These are phyloP conservation scores for Boeremia exigua DNA, from an alignment of 2,329 filamentous ascomycete genomes.

Conservation along the genomic window DNA sequence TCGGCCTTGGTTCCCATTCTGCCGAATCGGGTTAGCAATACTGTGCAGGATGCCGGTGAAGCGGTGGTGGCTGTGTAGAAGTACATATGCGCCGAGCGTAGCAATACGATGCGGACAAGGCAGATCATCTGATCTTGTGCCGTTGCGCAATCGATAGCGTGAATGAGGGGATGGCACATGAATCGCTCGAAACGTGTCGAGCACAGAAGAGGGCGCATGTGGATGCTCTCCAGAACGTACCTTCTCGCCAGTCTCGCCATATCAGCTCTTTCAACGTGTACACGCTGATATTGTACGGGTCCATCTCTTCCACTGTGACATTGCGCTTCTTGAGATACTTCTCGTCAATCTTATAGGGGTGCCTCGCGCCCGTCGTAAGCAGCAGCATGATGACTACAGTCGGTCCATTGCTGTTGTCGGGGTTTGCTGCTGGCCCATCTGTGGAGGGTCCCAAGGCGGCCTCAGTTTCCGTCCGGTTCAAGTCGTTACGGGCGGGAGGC, in stretches of 20 bases:
- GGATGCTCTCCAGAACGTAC: conserved; percentile 44
- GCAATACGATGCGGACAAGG: conserved; percentile 1
- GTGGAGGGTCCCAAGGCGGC: conserved; percentile 55
- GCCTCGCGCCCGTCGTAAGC: conserved; percentile 79
- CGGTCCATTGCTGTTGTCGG: conserved; percentile 48
- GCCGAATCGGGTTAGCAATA: conserved; percentile 31
- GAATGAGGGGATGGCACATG: neutral
- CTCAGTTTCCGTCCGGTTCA: conserved; percentile 51
- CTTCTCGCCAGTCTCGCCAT: conserved; percentile 86
- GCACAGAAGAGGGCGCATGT: neutral
- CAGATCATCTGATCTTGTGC: conserved; percentile 11
- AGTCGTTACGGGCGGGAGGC: conserved; percentile 32
- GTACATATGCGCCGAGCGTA: conserved; percentile 2
- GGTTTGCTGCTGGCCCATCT: conserved; percentile 50
- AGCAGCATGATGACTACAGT: conserved; percentile 80
- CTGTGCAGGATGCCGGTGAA: conserved; percentile 4
- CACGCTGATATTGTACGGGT: conserved; percentile 88
- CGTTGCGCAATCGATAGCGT: conserved; percentile 3
- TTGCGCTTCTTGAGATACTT: conserved; percentile 83
- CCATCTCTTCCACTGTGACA: conserved; percentile 75
- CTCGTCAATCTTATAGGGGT: conserved; percentile 89
- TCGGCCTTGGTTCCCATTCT: conserved; percentile 87
- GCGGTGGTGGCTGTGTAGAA: conserved; percentile 17
- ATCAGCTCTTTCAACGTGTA: conserved; percentile 96
- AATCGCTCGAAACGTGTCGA: neutral